A percentile compares a stretch with the other conserved stretches of the same genome.
These are phyloP conservation scores for Phytophthora sp. DNA, from an alignment of 352 stramenopile species.

Conservation along the genomic window DNA sequence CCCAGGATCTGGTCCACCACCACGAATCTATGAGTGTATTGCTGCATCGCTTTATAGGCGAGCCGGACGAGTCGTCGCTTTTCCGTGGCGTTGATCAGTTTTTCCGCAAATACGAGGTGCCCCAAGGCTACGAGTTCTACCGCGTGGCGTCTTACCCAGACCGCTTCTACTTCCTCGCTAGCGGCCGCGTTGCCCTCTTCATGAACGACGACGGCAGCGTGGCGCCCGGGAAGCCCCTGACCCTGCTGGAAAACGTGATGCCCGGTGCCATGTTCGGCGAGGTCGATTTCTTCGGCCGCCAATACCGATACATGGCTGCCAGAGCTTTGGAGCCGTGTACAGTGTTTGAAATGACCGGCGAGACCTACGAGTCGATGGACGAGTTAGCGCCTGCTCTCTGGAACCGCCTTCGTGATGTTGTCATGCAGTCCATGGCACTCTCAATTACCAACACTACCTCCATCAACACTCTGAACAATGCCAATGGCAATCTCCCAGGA, in stretches of 20 bases:
- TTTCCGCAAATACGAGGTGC: conserved; percentile 62
- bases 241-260: conserved; percentile 72
- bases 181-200: conserved; percentile 70
- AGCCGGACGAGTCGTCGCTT: conserved; percentile 68
- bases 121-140: conserved; percentile 76
- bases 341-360: conserved; percentile 75
- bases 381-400: conserved; percentile 57
- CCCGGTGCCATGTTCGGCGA: conserved; percentile 87
- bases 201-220: conserved; percentile 78
- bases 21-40: conserved; percentile 71
- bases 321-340: conserved; percentile 54
- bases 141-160: conserved; percentile 60
- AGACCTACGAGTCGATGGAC: conserved; percentile 73
- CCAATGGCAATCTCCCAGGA: conserved; percentile 23
- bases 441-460: conserved; percentile 77
- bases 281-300: conserved; percentile 84
- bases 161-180: conserved; percentile 81
- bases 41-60: conserved; percentile 81
- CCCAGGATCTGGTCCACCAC: conserved; percentile 35
- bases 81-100: conserved; percentile 75
- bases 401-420: conserved; percentile 80
- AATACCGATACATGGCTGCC: conserved; percentile 72
- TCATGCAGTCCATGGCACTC: conserved; percentile 86
- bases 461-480: conserved; percentile 68
- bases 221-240: conserved; percentile 51